Conservation (phyloP, 441 rosid species). For the Pelargonium cotyledonis region DNA sequence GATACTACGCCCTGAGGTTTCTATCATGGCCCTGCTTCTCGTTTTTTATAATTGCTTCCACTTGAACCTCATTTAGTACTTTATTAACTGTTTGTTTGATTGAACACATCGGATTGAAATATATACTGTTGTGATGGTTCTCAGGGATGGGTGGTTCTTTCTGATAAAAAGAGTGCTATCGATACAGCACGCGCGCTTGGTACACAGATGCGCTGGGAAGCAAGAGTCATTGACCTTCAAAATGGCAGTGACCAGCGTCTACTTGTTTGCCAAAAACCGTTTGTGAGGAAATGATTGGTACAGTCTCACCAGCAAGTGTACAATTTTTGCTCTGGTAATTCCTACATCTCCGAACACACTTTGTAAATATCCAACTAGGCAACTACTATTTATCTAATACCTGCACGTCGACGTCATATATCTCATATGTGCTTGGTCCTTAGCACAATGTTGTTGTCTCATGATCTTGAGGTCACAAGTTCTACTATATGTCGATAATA, state of each 20-base stretch:
- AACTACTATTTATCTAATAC: too few relatives aligned
- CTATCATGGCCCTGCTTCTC: constrained; percentile 3
- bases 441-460: too few relatives aligned
- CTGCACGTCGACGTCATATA: too few relatives aligned
- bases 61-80: background rate
- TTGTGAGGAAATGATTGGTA: constrained; percentile 57
- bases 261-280: constrained; percentile 94
- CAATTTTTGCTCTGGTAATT: constrained; percentile 38
- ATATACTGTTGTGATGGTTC: constrained; percentile 11
- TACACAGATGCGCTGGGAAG: constrained; percentile 87
- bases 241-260: constrained; percentile 92
- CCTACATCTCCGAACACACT: background rate
- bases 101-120: background rate
- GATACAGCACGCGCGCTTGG: constrained; percentile 79
- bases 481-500: too few relatives aligned
- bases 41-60: background rate
- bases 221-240: constrained; percentile 87
- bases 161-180: constrained; percentile 64
- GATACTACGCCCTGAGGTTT: constrained; percentile 91
- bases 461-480: too few relatives aligned
- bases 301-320: constrained; percentile 23
- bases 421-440: too few relatives aligned
- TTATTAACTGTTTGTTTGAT: background rate
- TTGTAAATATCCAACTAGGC: background rate
- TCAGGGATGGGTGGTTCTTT: constrained; percentile 88